Conservation (phyloP, 345 rosid genomes). For the Cardamine occulta region DNA sequence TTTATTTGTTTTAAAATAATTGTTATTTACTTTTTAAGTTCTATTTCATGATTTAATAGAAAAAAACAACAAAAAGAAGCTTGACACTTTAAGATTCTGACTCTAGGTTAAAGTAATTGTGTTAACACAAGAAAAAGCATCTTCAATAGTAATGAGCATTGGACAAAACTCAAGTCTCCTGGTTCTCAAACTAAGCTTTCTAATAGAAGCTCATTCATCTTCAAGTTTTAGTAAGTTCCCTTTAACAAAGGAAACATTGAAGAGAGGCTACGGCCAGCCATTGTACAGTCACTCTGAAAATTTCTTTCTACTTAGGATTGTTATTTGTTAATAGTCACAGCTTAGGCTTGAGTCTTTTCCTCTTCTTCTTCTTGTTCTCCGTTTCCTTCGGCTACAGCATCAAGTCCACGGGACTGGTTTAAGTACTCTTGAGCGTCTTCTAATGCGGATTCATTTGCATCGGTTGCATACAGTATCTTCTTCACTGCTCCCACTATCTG, state of each 20-base stretch:
- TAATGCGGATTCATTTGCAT: conserved; percentile 73
- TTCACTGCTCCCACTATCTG: conserved; percentile 82
- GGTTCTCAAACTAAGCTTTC: conserved; percentile 17
- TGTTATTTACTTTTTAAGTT: no score
- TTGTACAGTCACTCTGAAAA: conserved; percentile 5
- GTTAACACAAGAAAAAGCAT: conserved; percentile 2
- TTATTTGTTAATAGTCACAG: conserved; percentile 33
- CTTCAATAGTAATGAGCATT: conserved; percentile 1
- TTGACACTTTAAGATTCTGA: neutral
- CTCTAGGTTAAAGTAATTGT: neutral
- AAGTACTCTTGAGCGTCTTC: conserved; percentile 81
- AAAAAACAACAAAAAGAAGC: neutral
- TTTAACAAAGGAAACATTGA: conserved; percentile 23
- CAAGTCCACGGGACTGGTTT: conserved; percentile 42
- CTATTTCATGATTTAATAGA: no score
- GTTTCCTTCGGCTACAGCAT: conserved; percentile 38
- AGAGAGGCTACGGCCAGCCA: conserved; percentile 33
- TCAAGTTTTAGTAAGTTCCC: conserved; percentile 18
- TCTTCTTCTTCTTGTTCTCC: conserved; percentile 27
- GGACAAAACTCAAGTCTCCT: neutral
- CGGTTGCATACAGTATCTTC: conserved; percentile 85
- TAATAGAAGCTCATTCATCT: conserved; percentile 40
- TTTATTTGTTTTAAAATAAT: no score
- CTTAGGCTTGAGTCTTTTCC: conserved; percentile 22
- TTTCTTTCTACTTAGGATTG: conserved; percentile 22